phyloP scores from a whole-genome alignment of 2,329 filamentous ascomycete species.

The Fonsecaea nubica region DNA sequence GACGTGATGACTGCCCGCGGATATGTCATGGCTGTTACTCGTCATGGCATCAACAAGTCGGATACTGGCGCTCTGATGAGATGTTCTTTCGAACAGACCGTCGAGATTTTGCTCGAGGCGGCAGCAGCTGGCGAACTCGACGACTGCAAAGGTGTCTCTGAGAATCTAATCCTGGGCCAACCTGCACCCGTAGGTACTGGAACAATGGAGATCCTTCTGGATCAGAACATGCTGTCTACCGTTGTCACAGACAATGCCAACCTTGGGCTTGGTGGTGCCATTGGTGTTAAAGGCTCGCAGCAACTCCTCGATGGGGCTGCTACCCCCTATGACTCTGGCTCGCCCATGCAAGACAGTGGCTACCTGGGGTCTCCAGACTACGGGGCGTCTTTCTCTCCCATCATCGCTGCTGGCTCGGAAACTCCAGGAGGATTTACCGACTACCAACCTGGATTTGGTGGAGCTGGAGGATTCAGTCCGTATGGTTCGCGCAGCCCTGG shows the following conservation, averaged over 20 bases:
- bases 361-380: conserved; percentile 69
- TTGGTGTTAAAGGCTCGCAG: conserved; percentile 67
- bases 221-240: conserved; percentile 93
- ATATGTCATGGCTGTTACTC: conserved; percentile 91
- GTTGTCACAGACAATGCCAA: conserved; percentile 91
- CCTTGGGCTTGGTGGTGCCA: conserved; percentile 79
- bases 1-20: conserved; percentile 98
- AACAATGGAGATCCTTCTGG: conserved; percentile 90
- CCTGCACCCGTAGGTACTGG: conserved; percentile 96
- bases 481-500: conserved; percentile 71
- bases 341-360: conserved; percentile 66
- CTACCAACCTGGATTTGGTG: conserved; percentile 74
- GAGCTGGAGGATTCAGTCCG: conserved; percentile 67
- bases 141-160: conserved; percentile 96
- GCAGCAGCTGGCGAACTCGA: conserved; percentile 94
- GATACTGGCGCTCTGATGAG: conserved; percentile 98
- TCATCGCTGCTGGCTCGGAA: conserved; percentile 72
- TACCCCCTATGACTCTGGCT: conserved; percentile 85
- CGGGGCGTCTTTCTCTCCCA: conserved; percentile 72
- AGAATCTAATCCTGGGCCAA: conserved; percentile 98
- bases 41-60: conserved; percentile 97
- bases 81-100: conserved; percentile 99
- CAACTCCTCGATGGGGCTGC: conserved; percentile 72
- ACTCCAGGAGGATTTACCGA: conserved; percentile 63
- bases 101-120: conserved; percentile 96